A percentile compares a stretch with the other conserved stretches of the same genome.
Evolutionary conservation across 2,329 filamentous ascomycete species (phyloP).

Genomic region (Trichoderma sp.): DNA sequence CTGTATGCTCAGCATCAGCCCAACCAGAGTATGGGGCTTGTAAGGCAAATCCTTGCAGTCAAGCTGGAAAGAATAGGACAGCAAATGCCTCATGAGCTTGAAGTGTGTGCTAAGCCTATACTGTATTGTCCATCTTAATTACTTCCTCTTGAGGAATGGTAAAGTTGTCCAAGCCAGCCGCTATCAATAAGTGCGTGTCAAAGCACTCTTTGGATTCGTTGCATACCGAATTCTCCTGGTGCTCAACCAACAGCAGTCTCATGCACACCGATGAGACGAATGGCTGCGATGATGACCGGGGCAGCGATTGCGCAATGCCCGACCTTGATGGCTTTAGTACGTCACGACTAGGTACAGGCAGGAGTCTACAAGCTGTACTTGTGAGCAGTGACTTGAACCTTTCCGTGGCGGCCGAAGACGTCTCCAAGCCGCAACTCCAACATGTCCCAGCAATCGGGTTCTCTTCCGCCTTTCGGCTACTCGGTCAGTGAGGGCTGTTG

Average conservation of each 20-base stretch:
- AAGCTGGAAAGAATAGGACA: not conserved
- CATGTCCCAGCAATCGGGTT: not conserved
- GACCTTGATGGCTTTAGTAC: not conserved
- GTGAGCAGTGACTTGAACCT: not conserved
- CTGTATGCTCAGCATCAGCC: not conserved
- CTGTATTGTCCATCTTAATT: not conserved
- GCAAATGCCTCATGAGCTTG: not conserved
- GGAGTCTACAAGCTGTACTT: not conserved
- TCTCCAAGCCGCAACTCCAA: not conserved
- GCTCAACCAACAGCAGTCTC: not conserved
- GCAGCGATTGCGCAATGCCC: slow-evolving; percentile 16
- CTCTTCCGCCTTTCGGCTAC: not conserved
- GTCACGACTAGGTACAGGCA: not conserved
- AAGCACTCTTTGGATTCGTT: not conserved
- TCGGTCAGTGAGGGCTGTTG: slow-evolving; percentile 4
- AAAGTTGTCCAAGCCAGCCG: not conserved
- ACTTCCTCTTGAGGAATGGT: not conserved
- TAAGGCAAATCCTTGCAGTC: not conserved
- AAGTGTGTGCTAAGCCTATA: not conserved
- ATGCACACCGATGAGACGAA: not conserved
- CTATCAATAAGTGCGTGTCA: not conserved
- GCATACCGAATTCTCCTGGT: not conserved
- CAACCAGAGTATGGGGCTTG: not conserved
- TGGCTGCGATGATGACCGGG: not conserved
- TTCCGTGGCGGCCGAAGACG: not conserved